Percentiles rank a stretch among this genome's conserved stretches.
phyloP scores from a whole-genome alignment of 2,329 filamentous ascomycete species.

The Sporothrix mexicana region DNA sequence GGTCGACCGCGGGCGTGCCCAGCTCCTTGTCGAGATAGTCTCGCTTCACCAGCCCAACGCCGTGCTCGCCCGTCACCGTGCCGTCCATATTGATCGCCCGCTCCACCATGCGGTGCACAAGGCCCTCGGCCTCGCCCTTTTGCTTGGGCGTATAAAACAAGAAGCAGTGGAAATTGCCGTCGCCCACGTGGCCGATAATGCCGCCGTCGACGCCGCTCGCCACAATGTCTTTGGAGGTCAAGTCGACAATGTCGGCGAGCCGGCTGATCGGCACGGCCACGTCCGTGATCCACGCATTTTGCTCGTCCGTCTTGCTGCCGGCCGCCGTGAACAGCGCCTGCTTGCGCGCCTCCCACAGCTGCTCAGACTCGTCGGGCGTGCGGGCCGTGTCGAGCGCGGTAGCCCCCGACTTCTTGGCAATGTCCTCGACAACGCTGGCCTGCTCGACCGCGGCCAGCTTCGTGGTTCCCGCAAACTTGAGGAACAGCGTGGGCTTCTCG shows the following conservation, averaged over 20 bases:
- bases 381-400: conserved; percentile 79
- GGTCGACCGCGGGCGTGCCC: conserved; percentile 73
- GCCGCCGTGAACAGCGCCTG: conserved; percentile 83
- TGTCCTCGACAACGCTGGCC: conserved; percentile 66
- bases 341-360: conserved; percentile 84
- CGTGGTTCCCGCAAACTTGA: conserved; percentile 79
- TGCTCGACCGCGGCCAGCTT: conserved; percentile 74
- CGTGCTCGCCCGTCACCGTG: conserved; percentile 85
- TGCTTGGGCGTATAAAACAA: conserved; percentile 69
- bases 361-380: conserved; percentile 68
- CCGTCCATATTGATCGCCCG: conserved; percentile 83
- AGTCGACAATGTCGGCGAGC: conserved; percentile 76
- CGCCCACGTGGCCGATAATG: conserved; percentile 76
- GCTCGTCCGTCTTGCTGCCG: conserved; percentile 65
- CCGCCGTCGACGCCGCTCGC: conserved; percentile 75
- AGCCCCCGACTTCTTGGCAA: conserved; percentile 67
- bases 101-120: conserved; percentile 86
- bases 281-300: conserved; percentile 84
- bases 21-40: conserved; percentile 83
- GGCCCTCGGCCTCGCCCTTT: conserved; percentile 67
- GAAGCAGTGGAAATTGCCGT: conserved; percentile 70
- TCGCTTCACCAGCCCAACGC: conserved; percentile 81
- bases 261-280: conserved; percentile 81
- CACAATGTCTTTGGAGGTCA: conserved; percentile 71
- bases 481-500: conserved; percentile 78